These are phyloP conservation scores for Phialophora tarda DNA, from an alignment of 2,329 filamentous ascomycete genomes.

Conservation along the genomic window DNA sequence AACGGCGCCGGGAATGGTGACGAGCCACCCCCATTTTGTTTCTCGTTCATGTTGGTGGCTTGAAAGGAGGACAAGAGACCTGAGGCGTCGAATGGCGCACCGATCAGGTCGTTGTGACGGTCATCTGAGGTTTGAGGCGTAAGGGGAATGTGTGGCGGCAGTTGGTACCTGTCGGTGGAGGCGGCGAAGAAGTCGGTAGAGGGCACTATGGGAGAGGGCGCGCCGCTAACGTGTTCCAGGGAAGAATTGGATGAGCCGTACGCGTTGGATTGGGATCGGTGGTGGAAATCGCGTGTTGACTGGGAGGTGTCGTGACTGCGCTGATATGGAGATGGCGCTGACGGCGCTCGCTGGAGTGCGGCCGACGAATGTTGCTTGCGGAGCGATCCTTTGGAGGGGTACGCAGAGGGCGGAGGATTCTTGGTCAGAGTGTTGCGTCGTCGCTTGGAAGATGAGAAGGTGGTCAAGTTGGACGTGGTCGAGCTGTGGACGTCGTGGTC, in stretches of 20 bases:
- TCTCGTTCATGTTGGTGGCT: constrained; percentile 25
- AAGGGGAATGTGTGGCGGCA: constrained; percentile 46
- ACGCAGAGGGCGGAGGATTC: constrained; percentile 50
- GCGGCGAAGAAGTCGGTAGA: constrained; percentile 44
- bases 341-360: constrained; percentile 55
- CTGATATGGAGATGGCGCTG: constrained; percentile 53
- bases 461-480: constrained; percentile 25
- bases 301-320: constrained; percentile 45
- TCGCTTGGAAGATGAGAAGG: constrained; percentile 31
- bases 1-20: constrained; percentile 53
- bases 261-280: constrained; percentile 53
- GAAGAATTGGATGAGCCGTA: constrained; percentile 57
- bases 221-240: constrained; percentile 51
- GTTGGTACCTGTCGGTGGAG: constrained; percentile 45
- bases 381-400: constrained; percentile 46
- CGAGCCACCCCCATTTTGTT: constrained; percentile 39
- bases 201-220: constrained; percentile 48
- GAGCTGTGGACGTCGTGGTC: constrained; percentile 29
- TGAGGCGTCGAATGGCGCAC: constrained; percentile 51
- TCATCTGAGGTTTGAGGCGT: constrained; percentile 40
- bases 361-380: constrained; percentile 52
- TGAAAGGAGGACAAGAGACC: constrained; percentile 47
- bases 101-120: constrained; percentile 50
- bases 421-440: constrained; percentile 43
- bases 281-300: constrained; percentile 43